phyloP scores from a whole-genome alignment of 495 filamentous ascomycete genomes.

The Emericellopsis terricola region DNA sequence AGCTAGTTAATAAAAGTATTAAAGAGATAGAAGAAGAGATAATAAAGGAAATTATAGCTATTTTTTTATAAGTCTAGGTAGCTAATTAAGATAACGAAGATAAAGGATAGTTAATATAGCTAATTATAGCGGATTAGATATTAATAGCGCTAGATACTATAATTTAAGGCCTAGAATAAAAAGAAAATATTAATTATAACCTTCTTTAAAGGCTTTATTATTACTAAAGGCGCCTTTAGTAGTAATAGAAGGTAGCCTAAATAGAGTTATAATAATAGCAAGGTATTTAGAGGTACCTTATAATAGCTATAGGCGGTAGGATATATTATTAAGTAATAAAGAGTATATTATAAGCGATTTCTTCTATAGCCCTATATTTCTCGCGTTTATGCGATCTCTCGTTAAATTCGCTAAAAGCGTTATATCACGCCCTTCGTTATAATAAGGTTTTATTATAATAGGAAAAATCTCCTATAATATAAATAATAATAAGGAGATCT shows the following conservation, averaged over 20 bases:
- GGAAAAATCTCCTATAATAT: too few relatives aligned
- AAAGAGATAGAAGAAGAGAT: not conserved
- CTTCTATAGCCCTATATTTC: not conserved
- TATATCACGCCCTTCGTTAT: too few relatives aligned
- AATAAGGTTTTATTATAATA: too few relatives aligned
- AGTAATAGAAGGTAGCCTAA: not conserved
- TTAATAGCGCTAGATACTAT: not conserved
- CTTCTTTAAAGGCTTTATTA: not conserved
- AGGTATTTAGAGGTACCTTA: not conserved
- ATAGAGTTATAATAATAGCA: not conserved
- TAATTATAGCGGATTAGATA: not conserved
- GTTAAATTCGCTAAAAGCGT: too few relatives aligned
- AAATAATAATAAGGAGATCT: too few relatives aligned
- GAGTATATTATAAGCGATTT: too few relatives aligned
- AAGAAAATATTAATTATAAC: not conserved
- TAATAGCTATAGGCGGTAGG: not conserved
- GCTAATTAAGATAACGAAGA: not conserved
- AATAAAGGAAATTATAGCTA: not conserved
- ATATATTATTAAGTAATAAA: too few relatives aligned
- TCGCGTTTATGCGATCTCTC: not conserved
- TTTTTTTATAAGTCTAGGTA: not conserved
- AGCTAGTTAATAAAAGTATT: not conserved
- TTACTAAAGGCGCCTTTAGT: not conserved
- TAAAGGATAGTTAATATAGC: not conserved
- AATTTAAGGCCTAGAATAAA: too few relatives aligned